A percentile compares a stretch with the other conserved stretches of the same genome.
These are phyloP conservation scores for Scolecobasidium constrictum DNA, from an alignment of 2,329 filamentous ascomycete species.

Conservation along the genomic window DNA sequence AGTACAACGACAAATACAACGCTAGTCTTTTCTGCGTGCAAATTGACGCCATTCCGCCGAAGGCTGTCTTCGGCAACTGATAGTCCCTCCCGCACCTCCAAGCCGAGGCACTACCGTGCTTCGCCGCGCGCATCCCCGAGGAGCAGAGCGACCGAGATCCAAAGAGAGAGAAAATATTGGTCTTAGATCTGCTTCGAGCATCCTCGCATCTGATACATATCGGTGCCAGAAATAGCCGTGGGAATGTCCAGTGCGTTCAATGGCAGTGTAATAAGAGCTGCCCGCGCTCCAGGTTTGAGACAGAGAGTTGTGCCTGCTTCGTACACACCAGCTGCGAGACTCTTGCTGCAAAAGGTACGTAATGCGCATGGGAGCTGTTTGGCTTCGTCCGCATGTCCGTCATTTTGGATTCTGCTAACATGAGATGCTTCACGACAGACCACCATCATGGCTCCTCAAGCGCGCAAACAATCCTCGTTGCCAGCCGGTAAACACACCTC, in stretches of 20 bases:
- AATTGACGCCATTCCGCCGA: too few species aligned
- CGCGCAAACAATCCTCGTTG: constrained; percentile 33
- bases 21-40: too few species aligned
- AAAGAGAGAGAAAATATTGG: too few species aligned
- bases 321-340: not conserved
- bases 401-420: not conserved
- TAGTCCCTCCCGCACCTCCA: too few species aligned
- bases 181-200: too few species aligned
- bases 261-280: constrained; percentile 9
- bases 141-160: too few species aligned
- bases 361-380: too few species aligned
- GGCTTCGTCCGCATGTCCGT: not conserved
- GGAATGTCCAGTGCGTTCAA: constrained; percentile 11
- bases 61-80: too few species aligned
- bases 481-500: constrained; percentile 29
- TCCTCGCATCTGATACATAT: too few species aligned
- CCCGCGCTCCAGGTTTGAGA: constrained; percentile 8
- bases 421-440: not conserved
- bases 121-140: too few species aligned
- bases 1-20: too few species aligned
- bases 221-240: not conserved
- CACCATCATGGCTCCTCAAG: constrained; percentile 17
- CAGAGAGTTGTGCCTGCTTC: not conserved
- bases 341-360: not conserved
- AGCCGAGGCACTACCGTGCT: too few species aligned